Percentiles rank a stretch among this genome's conserved stretches.
phyloP scores from a whole-genome alignment of 2,329 filamentous ascomycete genomes.

The Xylariaceae sp. region DNA sequence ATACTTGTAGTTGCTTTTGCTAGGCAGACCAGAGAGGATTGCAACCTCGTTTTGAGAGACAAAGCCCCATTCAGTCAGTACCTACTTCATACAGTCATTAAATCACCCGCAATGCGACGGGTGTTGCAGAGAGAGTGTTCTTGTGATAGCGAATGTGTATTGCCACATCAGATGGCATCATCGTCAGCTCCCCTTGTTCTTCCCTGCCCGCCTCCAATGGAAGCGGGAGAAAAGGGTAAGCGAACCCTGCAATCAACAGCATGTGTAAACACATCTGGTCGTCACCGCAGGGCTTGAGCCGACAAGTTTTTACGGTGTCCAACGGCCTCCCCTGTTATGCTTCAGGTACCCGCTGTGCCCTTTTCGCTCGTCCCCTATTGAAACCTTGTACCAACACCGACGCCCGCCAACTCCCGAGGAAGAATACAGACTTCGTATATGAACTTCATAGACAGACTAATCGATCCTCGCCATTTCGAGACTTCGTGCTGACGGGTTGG shows the following conservation, averaged over 20 bases:
- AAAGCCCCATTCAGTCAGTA: too few species aligned
- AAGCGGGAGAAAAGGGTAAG: background rate
- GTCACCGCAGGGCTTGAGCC: background rate
- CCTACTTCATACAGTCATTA: constrained; percentile 5
- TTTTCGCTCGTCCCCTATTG: background rate
- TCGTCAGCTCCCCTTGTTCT: background rate
- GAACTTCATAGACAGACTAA: constrained; percentile 46
- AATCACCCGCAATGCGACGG: background rate
- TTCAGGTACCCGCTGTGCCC: background rate
- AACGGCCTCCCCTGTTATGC: constrained; percentile 1
- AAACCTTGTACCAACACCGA: background rate
- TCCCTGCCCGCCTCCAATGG: background rate
- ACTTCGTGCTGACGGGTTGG: constrained; percentile 69
- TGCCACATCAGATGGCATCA: background rate
- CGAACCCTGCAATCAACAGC: constrained; percentile 5
- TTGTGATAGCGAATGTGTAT: constrained; percentile 3
- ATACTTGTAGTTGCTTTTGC: background rate
- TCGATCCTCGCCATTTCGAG: constrained; percentile 79
- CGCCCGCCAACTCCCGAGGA: too few species aligned
- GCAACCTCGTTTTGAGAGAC: background rate
- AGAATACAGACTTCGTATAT: constrained; percentile 1
- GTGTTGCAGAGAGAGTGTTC: background rate
- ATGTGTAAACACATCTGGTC: constrained; percentile 10
- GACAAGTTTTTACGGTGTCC: background rate
- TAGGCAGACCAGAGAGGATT: background rate